Evolutionary conservation across 495 filamentous ascomycete genomes (phyloP).

Genomic region (Aspergillus asperescens): DNA sequence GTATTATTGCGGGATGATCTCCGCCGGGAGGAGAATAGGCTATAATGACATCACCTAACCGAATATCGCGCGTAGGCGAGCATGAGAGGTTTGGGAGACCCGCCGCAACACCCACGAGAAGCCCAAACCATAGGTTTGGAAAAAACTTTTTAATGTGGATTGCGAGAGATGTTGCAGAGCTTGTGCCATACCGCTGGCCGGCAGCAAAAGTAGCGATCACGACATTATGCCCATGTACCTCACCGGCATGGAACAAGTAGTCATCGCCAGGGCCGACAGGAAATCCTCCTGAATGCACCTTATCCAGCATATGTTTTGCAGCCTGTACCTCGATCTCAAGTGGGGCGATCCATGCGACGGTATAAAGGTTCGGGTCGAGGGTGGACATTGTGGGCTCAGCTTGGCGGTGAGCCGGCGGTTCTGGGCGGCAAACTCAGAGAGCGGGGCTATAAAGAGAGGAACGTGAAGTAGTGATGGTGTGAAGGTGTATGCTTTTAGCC

Average conservation of each 20-base stretch:
- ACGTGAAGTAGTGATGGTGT: background rate
- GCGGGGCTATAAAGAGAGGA: background rate
- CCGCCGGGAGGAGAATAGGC: conserved; percentile 17
- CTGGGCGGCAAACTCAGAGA: background rate
- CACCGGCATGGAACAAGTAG: conserved; percentile 24
- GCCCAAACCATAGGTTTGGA: conserved; percentile 33
- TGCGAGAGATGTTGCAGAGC: conserved; percentile 34
- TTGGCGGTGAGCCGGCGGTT: background rate
- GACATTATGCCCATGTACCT: conserved; percentile 8
- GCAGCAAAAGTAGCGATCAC: conserved; percentile 6
- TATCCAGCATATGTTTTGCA: conserved; percentile 3
- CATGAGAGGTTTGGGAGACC: conserved; percentile 22
- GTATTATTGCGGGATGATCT: conserved; percentile 14
- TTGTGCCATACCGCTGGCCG: conserved; percentile 21
- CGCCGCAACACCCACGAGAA: conserved; percentile 33
- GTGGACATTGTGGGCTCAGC: background rate
- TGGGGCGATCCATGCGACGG: conserved; percentile 5
- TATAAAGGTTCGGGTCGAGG: conserved; percentile 6
- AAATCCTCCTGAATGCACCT: conserved; percentile 21
- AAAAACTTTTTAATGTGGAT: conserved; percentile 34
- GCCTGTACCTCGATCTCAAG: conserved; percentile 9
- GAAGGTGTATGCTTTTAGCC: background rate
- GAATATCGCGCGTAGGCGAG: conserved; percentile 30
- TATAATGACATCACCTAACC: conserved; percentile 38
- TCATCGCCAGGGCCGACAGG: conserved; percentile 27